phyloP scores from a whole-genome alignment of 2,329 filamentous ascomycete genomes.

The Aspergillus texensis region DNA sequence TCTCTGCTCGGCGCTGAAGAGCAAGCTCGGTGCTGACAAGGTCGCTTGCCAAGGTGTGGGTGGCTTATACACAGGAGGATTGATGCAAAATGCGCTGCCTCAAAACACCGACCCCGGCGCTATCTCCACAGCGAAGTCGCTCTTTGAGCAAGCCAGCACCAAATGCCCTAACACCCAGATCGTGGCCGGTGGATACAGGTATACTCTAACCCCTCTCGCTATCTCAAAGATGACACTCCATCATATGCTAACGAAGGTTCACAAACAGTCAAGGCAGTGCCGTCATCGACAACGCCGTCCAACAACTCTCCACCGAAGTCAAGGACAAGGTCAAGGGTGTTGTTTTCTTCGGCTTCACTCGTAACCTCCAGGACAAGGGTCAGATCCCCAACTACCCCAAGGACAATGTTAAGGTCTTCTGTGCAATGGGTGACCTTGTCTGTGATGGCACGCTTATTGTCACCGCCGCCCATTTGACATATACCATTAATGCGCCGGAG shows the following conservation, averaged over 20 bases:
- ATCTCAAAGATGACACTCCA: rapidly evolving
- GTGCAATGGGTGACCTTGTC: slow-evolving; percentile 22
- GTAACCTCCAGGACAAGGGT: slow-evolving; percentile 21
- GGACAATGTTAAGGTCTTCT: slow-evolving; percentile 22
- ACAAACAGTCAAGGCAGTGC: slow-evolving; percentile 44
- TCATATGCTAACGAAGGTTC: slow-evolving; percentile 19
- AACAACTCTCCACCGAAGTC: slow-evolving; percentile 31
- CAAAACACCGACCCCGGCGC: slow-evolving; percentile 37
- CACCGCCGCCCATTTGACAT: slow-evolving; percentile 20
- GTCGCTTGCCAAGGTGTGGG: slow-evolving; percentile 50
- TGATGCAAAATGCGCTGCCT: slow-evolving; percentile 43
- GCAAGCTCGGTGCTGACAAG: slow-evolving; percentile 22
- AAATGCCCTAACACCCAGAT: slow-evolving; percentile 51
- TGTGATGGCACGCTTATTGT: slow-evolving; percentile 22
- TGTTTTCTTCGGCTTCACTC: slow-evolving; percentile 45
- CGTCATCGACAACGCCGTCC: slow-evolving; percentile 46
- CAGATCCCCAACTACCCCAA: slow-evolving; percentile 23
- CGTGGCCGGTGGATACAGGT: slow-evolving; percentile 49
- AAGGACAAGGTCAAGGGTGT: slow-evolving; percentile 40
- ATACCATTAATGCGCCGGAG: slow-evolving; percentile 14
- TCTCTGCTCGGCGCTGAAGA: slow-evolving; percentile 31
- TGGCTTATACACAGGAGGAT: slow-evolving; percentile 42
- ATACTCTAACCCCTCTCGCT: slow-evolving; percentile 7
- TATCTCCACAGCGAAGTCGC: slow-evolving; percentile 45
- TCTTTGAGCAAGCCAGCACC: slow-evolving; percentile 44